Conservation (phyloP, 495 filamentous ascomycete genomes). For the Bathelium albidoporum region DNA sequence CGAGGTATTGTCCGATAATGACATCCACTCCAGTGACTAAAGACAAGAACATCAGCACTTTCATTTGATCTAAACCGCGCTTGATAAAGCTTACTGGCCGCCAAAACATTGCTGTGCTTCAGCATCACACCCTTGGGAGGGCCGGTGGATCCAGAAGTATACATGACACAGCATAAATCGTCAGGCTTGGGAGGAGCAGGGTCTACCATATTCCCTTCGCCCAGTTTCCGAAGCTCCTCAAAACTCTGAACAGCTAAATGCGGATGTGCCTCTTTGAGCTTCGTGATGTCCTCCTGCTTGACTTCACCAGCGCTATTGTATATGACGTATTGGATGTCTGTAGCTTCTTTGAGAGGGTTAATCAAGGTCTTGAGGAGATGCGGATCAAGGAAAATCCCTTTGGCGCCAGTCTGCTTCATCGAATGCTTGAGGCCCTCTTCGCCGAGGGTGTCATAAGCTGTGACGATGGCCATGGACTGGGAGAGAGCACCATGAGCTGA, state of each 20-base stretch:
- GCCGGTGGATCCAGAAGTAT: slow-evolving; percentile 96
- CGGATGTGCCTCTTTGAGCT: slow-evolving; percentile 59
- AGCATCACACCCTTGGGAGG: slow-evolving; percentile 91
- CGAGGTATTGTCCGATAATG: slow-evolving; percentile 75
- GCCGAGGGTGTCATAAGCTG: slow-evolving; percentile 93
- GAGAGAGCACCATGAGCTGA: slow-evolving; percentile 44
- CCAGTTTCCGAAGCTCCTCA: slow-evolving; percentile 72
- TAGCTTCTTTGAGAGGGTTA: slow-evolving; percentile 73
- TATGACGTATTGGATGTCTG: slow-evolving; percentile 69
- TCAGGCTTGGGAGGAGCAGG: slow-evolving; percentile 70
- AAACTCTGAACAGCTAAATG: slow-evolving; percentile 69
- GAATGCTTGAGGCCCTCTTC: slow-evolving; percentile 91
- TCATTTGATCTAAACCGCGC: background rate
- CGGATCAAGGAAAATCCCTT: slow-evolving; percentile 84
- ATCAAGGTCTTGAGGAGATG: slow-evolving; percentile 68
- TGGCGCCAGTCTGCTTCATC: slow-evolving; percentile 73
- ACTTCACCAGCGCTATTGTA: slow-evolving; percentile 63
- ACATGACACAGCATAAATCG: slow-evolving; percentile 98
- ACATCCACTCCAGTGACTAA: slow-evolving; percentile 78
- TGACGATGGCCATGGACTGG: slow-evolving; percentile 93
- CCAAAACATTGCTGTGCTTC: slow-evolving; percentile 81
- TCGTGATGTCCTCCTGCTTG: slow-evolving; percentile 66
- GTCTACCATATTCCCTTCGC: slow-evolving; percentile 73
- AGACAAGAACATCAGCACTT: slow-evolving; percentile 11
- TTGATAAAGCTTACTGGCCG: slow-evolving; percentile 52